phyloP scores from a whole-genome alignment of 495 filamentous ascomycete genomes.

The Entonaema liquescens region DNA sequence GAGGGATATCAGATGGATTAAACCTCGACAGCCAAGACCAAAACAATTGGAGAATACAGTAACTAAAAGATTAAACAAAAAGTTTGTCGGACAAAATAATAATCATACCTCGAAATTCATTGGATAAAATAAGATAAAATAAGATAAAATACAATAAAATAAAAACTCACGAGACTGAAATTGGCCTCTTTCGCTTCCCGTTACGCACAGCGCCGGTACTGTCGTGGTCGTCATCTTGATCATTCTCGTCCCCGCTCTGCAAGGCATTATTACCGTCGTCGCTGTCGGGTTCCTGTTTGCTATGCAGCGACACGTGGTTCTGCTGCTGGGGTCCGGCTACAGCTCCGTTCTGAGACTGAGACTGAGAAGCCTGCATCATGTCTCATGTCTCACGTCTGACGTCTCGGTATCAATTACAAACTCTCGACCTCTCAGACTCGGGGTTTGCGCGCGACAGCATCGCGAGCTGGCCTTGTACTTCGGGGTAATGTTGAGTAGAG shows the following conservation, averaged over 20 bases:
- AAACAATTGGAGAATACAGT: slow-evolving; percentile 1
- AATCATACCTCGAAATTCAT: neutral
- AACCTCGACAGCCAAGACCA: neutral
- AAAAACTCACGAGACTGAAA: slow-evolving; percentile 64
- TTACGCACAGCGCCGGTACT: slow-evolving; percentile 47
- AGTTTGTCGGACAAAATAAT: neutral
- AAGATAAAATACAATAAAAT: slow-evolving; percentile 1
- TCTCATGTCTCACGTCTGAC: slow-evolving; percentile 28
- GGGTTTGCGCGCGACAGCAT: slow-evolving; percentile 41
- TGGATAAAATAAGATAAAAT: neutral
- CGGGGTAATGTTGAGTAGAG: slow-evolving; percentile 59
- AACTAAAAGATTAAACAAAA: neutral
- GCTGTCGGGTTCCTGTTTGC: slow-evolving; percentile 43
- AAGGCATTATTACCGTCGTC: slow-evolving; percentile 44
- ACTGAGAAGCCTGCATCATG: slow-evolving; percentile 34
- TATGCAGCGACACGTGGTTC: slow-evolving; percentile 31
- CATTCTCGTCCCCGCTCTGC: slow-evolving; percentile 48
- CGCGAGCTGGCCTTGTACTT: slow-evolving; percentile 36
- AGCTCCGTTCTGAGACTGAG: slow-evolving; percentile 33
- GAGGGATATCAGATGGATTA: neutral
- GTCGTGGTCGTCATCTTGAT: slow-evolving; percentile 53
- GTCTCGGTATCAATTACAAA: slow-evolving; percentile 40
- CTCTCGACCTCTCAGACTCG: slow-evolving; percentile 33
- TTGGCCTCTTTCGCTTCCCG: slow-evolving; percentile 64
- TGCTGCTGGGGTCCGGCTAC: slow-evolving; percentile 20